Evolutionary conservation across 2,329 filamentous ascomycete species (phyloP), one percentile per base, ranked within the genome.

Genomic region (Arthrobotrys sphaeroides): DNA sequence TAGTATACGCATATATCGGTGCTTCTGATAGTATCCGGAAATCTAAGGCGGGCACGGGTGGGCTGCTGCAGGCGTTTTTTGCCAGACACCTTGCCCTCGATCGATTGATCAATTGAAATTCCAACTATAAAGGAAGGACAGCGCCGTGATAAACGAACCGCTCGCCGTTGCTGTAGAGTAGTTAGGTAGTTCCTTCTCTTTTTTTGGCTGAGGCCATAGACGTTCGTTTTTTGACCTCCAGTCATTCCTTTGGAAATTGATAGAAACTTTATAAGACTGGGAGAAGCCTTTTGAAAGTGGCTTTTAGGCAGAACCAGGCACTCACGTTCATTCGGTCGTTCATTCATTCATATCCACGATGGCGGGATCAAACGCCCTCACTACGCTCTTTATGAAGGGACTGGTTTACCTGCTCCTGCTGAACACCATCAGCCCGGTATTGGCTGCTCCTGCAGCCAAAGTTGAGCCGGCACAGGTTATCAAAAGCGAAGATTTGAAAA

Each of bases 341-440:
- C 20, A 49, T 51, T 61, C 66, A 70, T 55, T 62, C 47, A 33
- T 33, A 9, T 12, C 61, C n/a, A 62, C 51, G 43, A 55, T 70
- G 66, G 43, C 38, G 55, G 43, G 45, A 31, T 38, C 55, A 28
- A 22, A 51, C 26, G 66, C 43, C 47, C 28, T 33, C 38, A 55
- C 43, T 36, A 70, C 66, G 36, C 42, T 55, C 66, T 5, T 70
- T 70, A 33, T 70, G 16, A 70, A 38, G n/a, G 43, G 66, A 13
- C 18, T 61, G n/a, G 16, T 62, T 5, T 62, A 49, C 36, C 45
- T 70, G 2, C 57, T 70, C 10, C 40, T 55, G 5, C 36, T 70
- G 22, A 70, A 70, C 38, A 47, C 40, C 2, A 43, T 40, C 4
- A 33, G 42, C 22, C 64, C 45, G n/a, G 66, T 62, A 5, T 28